Evolutionary conservation across 192 early-diverging fungal species (phyloP).

Genomic region (Umbelopsis vinacea): DNA sequence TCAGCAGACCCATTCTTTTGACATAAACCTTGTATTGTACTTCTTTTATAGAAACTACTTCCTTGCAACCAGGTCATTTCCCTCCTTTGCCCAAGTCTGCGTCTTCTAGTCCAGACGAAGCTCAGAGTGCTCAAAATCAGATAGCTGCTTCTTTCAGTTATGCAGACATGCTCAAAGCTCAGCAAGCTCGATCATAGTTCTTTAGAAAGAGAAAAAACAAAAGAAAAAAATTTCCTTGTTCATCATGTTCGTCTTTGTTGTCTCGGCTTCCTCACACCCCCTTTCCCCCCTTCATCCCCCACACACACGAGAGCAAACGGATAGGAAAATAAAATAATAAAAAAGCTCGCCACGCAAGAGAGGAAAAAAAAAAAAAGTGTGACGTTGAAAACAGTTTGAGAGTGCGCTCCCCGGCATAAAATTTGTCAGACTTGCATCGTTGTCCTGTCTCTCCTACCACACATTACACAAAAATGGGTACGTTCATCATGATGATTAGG

Average conservation of each 20-base stretch:
- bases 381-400: slow-evolving; percentile 12
- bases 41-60: background rate
- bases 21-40: background rate
- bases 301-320: background rate
- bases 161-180: slow-evolving; percentile 27
- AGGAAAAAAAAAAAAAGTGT: slow-evolving; percentile 12
- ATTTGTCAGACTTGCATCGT: background rate
- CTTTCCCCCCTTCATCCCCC: background rate
- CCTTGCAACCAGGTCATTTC: slow-evolving; percentile 12
- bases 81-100: slow-evolving; percentile 1
- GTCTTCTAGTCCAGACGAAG: slow-evolving; percentile 4
- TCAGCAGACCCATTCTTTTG: background rate
- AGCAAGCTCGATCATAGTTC: background rate
- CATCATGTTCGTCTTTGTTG: background rate
- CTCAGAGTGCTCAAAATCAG: background rate
- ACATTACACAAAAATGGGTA: slow-evolving; percentile 31
- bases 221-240: background rate
- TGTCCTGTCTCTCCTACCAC: slow-evolving; percentile 22
- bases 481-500: slow-evolving; percentile 13
- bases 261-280: background rate
- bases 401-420: slow-evolving; percentile 10
- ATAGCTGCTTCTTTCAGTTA: slow-evolving; percentile 21
- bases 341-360: background rate
- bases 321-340: slow-evolving; percentile 11
- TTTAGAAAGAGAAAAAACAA: background rate